These are phyloP conservation scores for Globisporangium splendens DNA, from an alignment of 352 stramenopile species.

Conservation along the genomic window DNA sequence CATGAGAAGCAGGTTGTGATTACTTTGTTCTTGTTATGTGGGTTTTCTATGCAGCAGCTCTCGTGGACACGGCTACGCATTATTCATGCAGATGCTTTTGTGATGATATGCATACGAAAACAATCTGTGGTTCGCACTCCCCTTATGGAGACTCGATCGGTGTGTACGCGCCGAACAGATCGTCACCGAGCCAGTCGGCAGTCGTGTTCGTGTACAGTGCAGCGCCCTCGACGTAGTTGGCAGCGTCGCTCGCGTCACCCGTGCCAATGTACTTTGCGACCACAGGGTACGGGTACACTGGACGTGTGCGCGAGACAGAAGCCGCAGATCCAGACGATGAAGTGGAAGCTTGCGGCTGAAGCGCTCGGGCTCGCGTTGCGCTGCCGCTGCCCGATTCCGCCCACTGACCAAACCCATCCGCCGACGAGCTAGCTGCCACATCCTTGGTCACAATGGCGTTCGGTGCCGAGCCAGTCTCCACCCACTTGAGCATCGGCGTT, in stretches of 20 bases:
- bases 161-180: too few relatives aligned
- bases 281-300: constrained; percentile 12
- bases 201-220: constrained; percentile 6
- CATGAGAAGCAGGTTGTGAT: too few relatives aligned
- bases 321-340: not conserved
- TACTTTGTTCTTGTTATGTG: too few relatives aligned
- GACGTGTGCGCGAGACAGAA: constrained; percentile 9
- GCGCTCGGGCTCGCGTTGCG: not conserved
- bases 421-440: not conserved
- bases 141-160: too few relatives aligned
- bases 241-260: constrained; percentile 10
- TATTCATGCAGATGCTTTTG: too few relatives aligned
- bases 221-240: constrained; percentile 9
- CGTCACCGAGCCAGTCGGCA: too few relatives aligned
- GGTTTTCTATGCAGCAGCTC: too few relatives aligned
- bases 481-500: constrained; percentile 41
- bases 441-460: constrained; percentile 24
- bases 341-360: not conserved
- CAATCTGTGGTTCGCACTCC: constrained; percentile 4
- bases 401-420: constrained; percentile 7
- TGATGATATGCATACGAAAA: not conserved
- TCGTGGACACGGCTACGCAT: too few relatives aligned
- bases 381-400: not conserved
- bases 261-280: constrained; percentile 10
- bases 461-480: constrained; percentile 27